Conservation (phyloP, 257 asterid genomes). For the Mentha longifolia region DNA sequence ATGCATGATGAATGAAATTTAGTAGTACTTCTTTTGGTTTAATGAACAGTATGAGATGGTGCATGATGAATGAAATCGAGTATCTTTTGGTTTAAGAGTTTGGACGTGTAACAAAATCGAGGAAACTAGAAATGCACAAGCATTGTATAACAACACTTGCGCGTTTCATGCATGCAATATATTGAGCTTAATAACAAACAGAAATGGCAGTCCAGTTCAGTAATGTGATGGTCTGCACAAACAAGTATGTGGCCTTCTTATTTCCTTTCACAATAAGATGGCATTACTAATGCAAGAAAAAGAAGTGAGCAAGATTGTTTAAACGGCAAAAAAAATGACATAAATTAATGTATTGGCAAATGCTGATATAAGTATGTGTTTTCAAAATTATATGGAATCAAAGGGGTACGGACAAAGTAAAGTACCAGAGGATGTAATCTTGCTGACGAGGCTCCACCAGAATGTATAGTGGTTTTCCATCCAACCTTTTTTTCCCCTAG, state of each 20-base stretch:
- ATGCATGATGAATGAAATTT: no score
- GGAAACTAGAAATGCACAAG: not conserved
- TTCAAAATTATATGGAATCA: not conserved
- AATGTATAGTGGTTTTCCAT: constrained; percentile 75
- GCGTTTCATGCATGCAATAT: not conserved
- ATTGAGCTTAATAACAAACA: not conserved
- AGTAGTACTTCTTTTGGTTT: no score
- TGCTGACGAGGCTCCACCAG: constrained; percentile 81
- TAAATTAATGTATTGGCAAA: not conserved
- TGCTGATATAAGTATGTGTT: not conserved
- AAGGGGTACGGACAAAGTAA: not conserved
- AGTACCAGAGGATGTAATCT: constrained; percentile 40
- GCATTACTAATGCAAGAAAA: not conserved
- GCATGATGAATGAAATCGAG: no score
- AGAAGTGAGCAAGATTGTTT: not conserved
- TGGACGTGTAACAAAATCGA: not conserved
- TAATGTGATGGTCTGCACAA: not conserved
- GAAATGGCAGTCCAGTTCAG: no score
- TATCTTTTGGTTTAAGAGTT: not conserved
- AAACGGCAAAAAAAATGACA: not conserved
- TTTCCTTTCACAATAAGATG: not conserved
- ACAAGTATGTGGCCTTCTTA: not conserved
- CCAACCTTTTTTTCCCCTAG: constrained; percentile 59
- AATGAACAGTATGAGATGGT: no score
- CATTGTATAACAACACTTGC: not conserved